Evolutionary conservation across 208 protist genomes (phyloP).

Genomic region (Leishmania arabica): DNA sequence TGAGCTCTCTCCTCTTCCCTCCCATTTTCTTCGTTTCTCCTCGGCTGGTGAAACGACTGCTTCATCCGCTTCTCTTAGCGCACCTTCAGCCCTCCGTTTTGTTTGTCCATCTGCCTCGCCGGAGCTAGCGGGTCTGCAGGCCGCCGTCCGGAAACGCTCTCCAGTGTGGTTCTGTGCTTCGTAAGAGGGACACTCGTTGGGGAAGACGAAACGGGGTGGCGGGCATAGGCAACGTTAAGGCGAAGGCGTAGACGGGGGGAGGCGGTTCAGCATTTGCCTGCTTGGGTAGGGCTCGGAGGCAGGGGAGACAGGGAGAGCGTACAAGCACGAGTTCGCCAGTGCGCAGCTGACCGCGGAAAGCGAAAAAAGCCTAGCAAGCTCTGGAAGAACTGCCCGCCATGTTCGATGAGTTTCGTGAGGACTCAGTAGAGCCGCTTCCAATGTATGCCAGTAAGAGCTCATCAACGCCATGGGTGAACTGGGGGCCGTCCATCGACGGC

Average conservation of each 20-base stretch:
- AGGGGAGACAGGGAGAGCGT: background rate
- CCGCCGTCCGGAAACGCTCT: background rate
- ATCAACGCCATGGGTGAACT: constrained; percentile 29
- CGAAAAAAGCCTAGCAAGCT: background rate
- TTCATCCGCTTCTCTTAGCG: background rate
- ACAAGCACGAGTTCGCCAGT: background rate
- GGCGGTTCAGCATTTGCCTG: background rate
- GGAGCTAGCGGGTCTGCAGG: background rate
- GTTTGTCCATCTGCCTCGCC: background rate
- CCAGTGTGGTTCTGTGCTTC: background rate
- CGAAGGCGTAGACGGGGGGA: background rate
- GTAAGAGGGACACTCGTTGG: background rate
- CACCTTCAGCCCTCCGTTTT: background rate
- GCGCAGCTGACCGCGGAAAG: background rate
- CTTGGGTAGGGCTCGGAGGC: background rate
- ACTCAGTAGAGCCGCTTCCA: constrained; percentile 25
- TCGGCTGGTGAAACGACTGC: background rate
- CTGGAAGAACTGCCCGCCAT: background rate
- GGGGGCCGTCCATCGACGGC: constrained; percentile 41
- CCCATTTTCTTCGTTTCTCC: background rate
- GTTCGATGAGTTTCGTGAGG: constrained; percentile 80
- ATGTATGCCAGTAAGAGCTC: constrained; percentile 15
- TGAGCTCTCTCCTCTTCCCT: background rate
- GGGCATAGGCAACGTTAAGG: background rate
- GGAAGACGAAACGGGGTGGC: background rate